Evolutionary conservation across 805 yeast genomes (phyloP).

Genomic region (Pichia thaimueangensis): DNA sequence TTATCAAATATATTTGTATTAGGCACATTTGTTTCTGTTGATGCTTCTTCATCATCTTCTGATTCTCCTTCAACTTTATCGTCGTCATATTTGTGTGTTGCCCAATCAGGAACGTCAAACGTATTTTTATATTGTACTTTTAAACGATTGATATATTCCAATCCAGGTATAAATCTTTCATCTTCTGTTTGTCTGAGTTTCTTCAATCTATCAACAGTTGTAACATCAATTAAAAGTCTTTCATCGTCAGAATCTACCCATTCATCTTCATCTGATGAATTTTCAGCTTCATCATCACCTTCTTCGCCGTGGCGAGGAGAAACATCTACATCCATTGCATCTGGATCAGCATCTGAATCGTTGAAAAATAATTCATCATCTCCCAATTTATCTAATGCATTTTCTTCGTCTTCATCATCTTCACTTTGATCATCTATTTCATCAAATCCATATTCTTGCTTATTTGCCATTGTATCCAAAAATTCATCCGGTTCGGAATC

Average conservation of each 20-base stretch:
- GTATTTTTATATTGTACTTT: conserved; percentile 59
- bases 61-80: conserved; percentile 31
- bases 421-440: conserved; percentile 28
- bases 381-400: conserved; percentile 28
- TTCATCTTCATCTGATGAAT: conserved; percentile 33
- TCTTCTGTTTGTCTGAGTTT: conserved; percentile 59
- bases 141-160: conserved; percentile 30
- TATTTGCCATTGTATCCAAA: conserved; percentile 36
- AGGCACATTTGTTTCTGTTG: conserved; percentile 16
- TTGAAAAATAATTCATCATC: conserved; percentile 51
- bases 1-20: conserved; percentile 10
- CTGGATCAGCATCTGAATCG: conserved; percentile 37
- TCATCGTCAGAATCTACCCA: conserved; percentile 97
- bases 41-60: conserved; percentile 11
- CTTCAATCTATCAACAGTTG: conserved; percentile 50
- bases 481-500: conserved; percentile 30
- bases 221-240: conserved; percentile 51
- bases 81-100: conserved; percentile 49
- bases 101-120: conserved; percentile 87
- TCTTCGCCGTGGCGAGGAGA: no score
- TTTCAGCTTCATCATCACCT: conserved; percentile 24
- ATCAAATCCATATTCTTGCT: conserved; percentile 36
- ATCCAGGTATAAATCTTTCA: conserved; percentile 31
- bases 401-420: conserved; percentile 29
- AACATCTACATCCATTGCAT: conserved; percentile 31